phyloP scores from a whole-genome alignment of 768 basidiomycete species.

The Agrocybe praecox region DNA sequence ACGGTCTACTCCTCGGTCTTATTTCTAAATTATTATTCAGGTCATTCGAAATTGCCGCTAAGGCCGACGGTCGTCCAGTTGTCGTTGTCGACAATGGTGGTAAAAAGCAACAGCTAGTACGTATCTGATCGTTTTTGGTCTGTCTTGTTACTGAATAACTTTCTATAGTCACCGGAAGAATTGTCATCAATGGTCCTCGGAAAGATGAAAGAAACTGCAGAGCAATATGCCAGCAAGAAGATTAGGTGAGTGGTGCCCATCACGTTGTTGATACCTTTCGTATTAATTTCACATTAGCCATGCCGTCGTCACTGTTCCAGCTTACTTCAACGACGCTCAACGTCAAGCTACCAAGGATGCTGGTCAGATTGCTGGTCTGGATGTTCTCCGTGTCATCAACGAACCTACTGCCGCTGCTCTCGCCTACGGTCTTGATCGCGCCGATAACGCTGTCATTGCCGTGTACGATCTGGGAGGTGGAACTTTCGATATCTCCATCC shows the following conservation, averaged over 20 bases:
- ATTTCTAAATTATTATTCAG: slow-evolving; percentile 32
- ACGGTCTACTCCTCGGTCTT: slow-evolving; percentile 5
- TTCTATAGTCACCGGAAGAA: slow-evolving; percentile 75
- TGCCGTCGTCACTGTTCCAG: slow-evolving; percentile 94
- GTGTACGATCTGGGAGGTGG: slow-evolving; percentile 99
- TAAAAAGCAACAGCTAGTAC: slow-evolving; percentile 78
- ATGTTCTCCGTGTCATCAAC: slow-evolving; percentile 98
- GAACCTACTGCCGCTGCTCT: slow-evolving; percentile 98
- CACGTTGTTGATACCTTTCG: not conserved
- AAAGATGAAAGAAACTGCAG: slow-evolving; percentile 97
- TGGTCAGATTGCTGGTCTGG: slow-evolving; percentile 95
- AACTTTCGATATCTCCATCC: slow-evolving; percentile 98
- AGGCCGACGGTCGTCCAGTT: slow-evolving; percentile 74
- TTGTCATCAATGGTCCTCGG: slow-evolving; percentile 84
- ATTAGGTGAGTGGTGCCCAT: slow-evolving; percentile 72
- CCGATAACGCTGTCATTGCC: slow-evolving; percentile 85
- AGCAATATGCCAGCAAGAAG: slow-evolving; percentile 89
- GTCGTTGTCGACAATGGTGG: slow-evolving; percentile 86
- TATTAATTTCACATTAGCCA: slow-evolving; percentile 47
- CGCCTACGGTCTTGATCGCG: slow-evolving; percentile 94
- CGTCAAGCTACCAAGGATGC: slow-evolving; percentile 98
- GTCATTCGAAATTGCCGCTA: slow-evolving; percentile 81
- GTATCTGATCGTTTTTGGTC: slow-evolving; percentile 29
- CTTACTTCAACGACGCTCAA: slow-evolving; percentile 99
- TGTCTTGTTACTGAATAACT: slow-evolving; percentile 8